Evolutionary conservation across 192 early-diverging fungal species (phyloP), one percentile per base, ranked within the genome.

Genomic region (Backusella morwellensis): DNA sequence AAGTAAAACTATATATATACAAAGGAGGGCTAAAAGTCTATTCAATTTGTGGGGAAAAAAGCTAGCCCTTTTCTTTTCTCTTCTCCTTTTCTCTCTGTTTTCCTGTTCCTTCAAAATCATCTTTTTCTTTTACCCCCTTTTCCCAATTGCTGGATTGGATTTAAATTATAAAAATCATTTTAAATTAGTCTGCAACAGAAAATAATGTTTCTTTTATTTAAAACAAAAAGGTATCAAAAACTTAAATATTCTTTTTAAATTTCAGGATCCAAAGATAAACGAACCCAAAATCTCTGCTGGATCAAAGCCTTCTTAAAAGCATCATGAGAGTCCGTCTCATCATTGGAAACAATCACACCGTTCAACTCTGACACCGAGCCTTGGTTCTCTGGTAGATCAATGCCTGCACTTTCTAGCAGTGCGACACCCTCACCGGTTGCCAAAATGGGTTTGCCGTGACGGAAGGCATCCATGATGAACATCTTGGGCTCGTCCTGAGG

Each of bases 381-480:
- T 5, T 36, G 17, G 1, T 15, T 34, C 36, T 3, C 35, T 44
- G 75, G 47, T 2, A 69, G 0, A 9, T 76, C 38, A 1, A 74
- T 52, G 36, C 29, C 66, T 29, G 72, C 77, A 66, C 38, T 35
- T n/a, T 68, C 41, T 35, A 79, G 70, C 5, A 79, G 52, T 17
- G 70, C 19, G 44, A 75, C 68, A 59, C 67, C 72, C 14, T 73
- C 78, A 11, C n/a, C 29, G 7, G 73, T 40, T 0, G 73, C 78
- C 40, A 73, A 68, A 40, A 79, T 70, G 52, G 78, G 73, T 34
- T 79, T 79, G 19, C 52, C 67, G 42, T 79, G 78, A 17, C 73
- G 42, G 68, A 74, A 79, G 32, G 78, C 35, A 29, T 70, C 73
- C 4, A 74, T 36, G 6, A 79, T 35, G 41, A 79, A 75, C 29